Conservation (phyloP, 140 eudicot genomes). For the Bidens hawaiensis region DNA sequence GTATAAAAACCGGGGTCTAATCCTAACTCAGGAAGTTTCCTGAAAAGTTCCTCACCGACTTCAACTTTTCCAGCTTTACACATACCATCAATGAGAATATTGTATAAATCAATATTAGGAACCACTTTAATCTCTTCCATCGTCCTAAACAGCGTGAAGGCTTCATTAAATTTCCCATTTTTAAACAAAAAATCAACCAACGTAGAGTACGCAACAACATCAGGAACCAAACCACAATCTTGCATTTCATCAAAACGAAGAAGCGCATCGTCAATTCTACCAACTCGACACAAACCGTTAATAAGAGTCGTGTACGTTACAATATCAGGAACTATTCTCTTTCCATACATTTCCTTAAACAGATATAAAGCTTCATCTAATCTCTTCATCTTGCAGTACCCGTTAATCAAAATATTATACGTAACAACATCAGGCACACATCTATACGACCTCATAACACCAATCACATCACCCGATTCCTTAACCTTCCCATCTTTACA, state of each 20-base stretch:
- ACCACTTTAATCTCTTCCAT: slow-evolving; percentile 16
- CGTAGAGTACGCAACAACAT: slow-evolving; percentile 29
- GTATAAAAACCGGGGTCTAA: slow-evolving; percentile 34
- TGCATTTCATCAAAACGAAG: slow-evolving; percentile 12
- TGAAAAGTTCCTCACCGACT: slow-evolving; percentile 17
- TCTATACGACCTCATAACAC: slow-evolving; percentile 9
- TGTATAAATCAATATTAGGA: slow-evolving; percentile 28
- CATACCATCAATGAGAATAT: slow-evolving; percentile 30
- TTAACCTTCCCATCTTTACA: slow-evolving; percentile 31
- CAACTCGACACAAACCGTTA: slow-evolving; percentile 30
- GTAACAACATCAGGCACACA: slow-evolving; percentile 29
- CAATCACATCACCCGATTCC: slow-evolving; percentile 9
- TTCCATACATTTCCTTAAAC: slow-evolving; percentile 14
- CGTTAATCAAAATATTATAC: slow-evolving; percentile 29
- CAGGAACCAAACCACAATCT: slow-evolving; percentile 26
- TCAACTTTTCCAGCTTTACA: slow-evolving; percentile 35
- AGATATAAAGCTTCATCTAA: slow-evolving; percentile 24
- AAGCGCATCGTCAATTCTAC: slow-evolving; percentile 29
- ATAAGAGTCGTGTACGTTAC: slow-evolving; percentile 31
- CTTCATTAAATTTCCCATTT: slow-evolving; percentile 16
- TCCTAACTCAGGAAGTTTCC: slow-evolving; percentile 17
- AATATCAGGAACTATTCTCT: slow-evolving; percentile 18
- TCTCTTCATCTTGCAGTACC: slow-evolving; percentile 21
- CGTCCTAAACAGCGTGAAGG: slow-evolving; percentile 7
- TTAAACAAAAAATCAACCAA: slow-evolving; percentile 29